Evolutionary conservation across 352 stramenopile species (phyloP), one percentile per base, ranked within the genome.

Genomic region (Aphanomyces astaci): DNA sequence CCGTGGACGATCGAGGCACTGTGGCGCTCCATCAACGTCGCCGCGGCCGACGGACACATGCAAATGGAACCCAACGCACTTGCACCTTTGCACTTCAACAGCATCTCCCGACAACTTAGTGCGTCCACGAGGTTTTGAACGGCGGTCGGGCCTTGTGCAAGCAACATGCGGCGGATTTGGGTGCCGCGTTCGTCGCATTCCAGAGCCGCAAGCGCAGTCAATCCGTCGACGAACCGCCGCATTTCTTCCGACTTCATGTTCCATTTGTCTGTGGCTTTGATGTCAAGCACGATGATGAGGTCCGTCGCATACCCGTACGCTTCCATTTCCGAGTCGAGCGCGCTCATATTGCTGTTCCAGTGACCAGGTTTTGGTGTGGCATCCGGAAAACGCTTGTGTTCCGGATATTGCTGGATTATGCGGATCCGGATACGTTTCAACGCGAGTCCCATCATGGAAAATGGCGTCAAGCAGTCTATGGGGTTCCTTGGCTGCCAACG

Each of bases 161-260:
- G 43, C 15, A 68, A 24, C 62, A 68, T 60, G 0, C 46, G 43
- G 2, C 62, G 62, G 11, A 68, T 59, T 32, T 60, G 27, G 28
- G 43, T 59, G 15, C 62, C 62, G 40, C 62, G 62, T n/a, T 57
- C 43, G 33, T 68, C 43, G 25, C 62, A 68, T 17, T 43, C 48
- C 3, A 68, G 51, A 7, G 62, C 62, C 2, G 62, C 62, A 22
- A 68, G 62, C 33, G 62, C 46, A n/a, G 62, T 68, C 10, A 68
- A 27, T 15, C 62, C 62, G 36, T 68, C 62, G 4, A 68, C 62
- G n/a, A 68, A 68, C 5, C 62, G 51, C 10, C 62, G 3, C 62
- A 68, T 68, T 17, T n/a, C 62, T 24, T 68, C 62, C 11, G 62
- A 68, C 48, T 57, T 11, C 62, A 68, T 68, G 36, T 68, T 68